Percentiles rank a stretch among this genome's conserved stretches.
Conservation (phyloP, 2,329 filamentous ascomycete species). For the Colletotrichum euphorbiae region DNA sequence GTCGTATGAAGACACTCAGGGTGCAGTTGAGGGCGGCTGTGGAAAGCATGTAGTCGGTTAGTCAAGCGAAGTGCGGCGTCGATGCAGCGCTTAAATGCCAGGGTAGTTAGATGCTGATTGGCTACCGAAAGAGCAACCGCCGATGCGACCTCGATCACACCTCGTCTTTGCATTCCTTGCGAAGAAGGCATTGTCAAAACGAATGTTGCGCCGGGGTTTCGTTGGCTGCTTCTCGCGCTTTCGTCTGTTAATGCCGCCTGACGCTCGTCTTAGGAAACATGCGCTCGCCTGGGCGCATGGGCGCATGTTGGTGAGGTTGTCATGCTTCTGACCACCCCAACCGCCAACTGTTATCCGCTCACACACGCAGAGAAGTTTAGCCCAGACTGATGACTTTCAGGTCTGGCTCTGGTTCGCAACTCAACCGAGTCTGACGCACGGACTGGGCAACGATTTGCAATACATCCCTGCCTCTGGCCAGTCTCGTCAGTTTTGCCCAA, state of each 20-base stretch:
- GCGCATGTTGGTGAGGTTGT: constrained; percentile 20
- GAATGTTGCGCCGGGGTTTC: not conserved
- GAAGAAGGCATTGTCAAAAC: constrained; percentile 3
- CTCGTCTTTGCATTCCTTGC: constrained; percentile 11
- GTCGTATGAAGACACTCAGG: not conserved
- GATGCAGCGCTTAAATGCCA: constrained; percentile 36
- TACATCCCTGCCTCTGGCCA: constrained; percentile 24
- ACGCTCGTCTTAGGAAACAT: constrained; percentile 4
- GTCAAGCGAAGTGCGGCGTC: constrained; percentile 25
- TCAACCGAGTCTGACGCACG: not conserved
- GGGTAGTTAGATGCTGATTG: constrained; percentile 35
- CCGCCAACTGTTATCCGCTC: constrained; percentile 21
- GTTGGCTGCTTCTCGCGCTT: constrained; percentile 19
- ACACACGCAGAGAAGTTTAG: constrained; percentile 4
- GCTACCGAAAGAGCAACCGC: constrained; percentile 26
- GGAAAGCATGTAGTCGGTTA: constrained; percentile 23
- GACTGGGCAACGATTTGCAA: not conserved
- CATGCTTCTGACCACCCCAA: constrained; percentile 14
- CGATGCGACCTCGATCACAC: constrained; percentile 40
- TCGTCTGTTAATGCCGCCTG: constrained; percentile 26
- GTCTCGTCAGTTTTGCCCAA: constrained; percentile 14
- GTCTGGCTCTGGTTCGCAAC: too few species aligned
- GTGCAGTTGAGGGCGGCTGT: constrained; percentile 33
- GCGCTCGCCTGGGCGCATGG: constrained; percentile 16
- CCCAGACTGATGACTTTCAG: too few species aligned